Conservation (phyloP, 257 asterid species). For the Plantago major region DNA sequence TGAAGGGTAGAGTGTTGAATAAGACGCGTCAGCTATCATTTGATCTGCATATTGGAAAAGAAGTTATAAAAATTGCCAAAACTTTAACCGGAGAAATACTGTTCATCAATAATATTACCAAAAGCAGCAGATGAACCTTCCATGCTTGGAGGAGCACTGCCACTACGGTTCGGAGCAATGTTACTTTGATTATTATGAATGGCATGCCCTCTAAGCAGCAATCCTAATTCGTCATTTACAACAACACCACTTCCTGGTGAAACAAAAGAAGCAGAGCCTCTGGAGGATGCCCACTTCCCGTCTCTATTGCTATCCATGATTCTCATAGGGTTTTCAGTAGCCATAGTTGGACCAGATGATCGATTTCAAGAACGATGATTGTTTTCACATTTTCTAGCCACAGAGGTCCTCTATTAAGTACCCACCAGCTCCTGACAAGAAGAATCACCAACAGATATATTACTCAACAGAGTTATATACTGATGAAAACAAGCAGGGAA, state of each 20-base stretch:
- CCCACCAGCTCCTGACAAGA: slow-evolving; percentile 3
- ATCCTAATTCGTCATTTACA: slow-evolving; percentile 63
- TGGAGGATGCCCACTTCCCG: slow-evolving; percentile 57
- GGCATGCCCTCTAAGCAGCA: slow-evolving; percentile 50
- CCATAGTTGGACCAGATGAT: slow-evolving; percentile 37
- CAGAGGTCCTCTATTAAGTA: slow-evolving; percentile 1
- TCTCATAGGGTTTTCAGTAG: slow-evolving; percentile 82
- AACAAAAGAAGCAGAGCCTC: slow-evolving; percentile 39
- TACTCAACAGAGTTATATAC: not conserved
- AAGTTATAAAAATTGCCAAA: slow-evolving; percentile 28
- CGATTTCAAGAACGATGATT: slow-evolving; percentile 15
- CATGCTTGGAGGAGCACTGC: slow-evolving; percentile 92
- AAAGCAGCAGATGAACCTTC: slow-evolving; percentile 67
- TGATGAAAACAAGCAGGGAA: slow-evolving; percentile 6
- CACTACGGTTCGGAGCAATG: slow-evolving; percentile 64
- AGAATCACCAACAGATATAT: slow-evolving; percentile 3
- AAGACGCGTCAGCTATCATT: slow-evolving; percentile 36
- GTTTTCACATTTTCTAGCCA: slow-evolving; percentile 32
- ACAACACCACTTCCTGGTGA: slow-evolving; percentile 34
- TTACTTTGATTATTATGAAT: slow-evolving; percentile 37
- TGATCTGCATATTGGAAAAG: slow-evolving; percentile 33
- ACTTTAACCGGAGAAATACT: slow-evolving; percentile 26
- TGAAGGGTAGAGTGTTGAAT: slow-evolving; percentile 28
- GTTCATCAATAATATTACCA: slow-evolving; percentile 40
- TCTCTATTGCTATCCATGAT: slow-evolving; percentile 49